Evolutionary conservation across 1,284 basidiomycete genomes (phyloP), one percentile per base, ranked within the genome.

Genomic region (Butyriboletus appendiculatus): DNA sequence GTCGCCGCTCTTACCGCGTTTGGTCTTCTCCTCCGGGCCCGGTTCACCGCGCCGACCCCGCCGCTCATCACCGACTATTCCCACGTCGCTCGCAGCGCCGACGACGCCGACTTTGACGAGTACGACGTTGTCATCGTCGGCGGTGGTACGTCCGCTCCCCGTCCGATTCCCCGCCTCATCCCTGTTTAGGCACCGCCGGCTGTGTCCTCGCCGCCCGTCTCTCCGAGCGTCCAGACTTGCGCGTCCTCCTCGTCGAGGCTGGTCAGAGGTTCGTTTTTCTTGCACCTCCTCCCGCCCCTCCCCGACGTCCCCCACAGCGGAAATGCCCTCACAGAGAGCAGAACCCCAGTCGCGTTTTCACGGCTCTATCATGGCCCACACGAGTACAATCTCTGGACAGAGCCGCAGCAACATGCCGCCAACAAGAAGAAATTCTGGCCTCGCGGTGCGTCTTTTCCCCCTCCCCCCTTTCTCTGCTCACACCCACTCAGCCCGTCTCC

Each of bases 161-260:
- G 30, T 6, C 28, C 16, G 2, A 15, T 42, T 4, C 48, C 10
- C 12, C 24, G 15, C 32, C 58, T 52, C 33, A 35, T 46, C 22
- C n/a, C 1, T 1, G 3, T 4, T 15, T 62, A 86, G 86, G 86
- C 8, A 87, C 87, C 9, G 79, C 84, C 2, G 87, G 88, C 8
- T 88, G 86, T 59, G 85, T 81, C 1, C 75, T 89, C 34, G 87
- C 87, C 5, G 75, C 83, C 4, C 76, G 87, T 28, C 72, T 90
- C 26, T 82, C 80, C 10, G 87, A 89, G 65, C 75, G 85, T 56
- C 71, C 80, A 1, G 73, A 70, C 7, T 62, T 84, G 2, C 76
- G 76, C 3, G 84, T 88, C 8, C 71, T 89, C 18, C 64, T 89
- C 11, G 73, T 89, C 35, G 88, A 90, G 67, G 81, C 85, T 0